Conservation (phyloP, 208 protist genomes). For the Naegleria fowleri region DNA sequence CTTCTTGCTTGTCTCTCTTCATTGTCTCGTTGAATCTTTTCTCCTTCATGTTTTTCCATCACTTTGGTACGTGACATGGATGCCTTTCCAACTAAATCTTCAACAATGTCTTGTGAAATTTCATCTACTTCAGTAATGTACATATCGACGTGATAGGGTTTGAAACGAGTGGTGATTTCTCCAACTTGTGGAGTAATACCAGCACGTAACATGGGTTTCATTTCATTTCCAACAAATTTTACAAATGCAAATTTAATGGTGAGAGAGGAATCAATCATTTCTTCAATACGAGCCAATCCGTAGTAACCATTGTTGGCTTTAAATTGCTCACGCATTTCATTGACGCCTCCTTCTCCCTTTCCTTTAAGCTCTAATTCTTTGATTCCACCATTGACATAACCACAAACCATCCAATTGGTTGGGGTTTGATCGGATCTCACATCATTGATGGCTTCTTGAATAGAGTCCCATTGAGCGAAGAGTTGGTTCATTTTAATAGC, state of each 20-base stretch:
- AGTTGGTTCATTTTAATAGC: background rate
- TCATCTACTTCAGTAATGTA: background rate
- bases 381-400: background rate
- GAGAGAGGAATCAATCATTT: background rate
- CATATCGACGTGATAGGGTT: constrained; percentile 24
- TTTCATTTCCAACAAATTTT: background rate
- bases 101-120: constrained; percentile 5
- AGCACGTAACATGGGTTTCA: background rate
- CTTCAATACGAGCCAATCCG: background rate
- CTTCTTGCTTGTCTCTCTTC: background rate
- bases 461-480: background rate
- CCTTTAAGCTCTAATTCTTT: background rate
- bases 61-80: background rate
- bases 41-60: background rate
- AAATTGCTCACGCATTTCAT: background rate
- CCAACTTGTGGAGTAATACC: background rate
- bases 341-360: background rate
- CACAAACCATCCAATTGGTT: background rate
- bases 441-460: background rate
- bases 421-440: background rate
- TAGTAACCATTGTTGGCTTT: background rate
- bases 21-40: constrained; percentile 1
- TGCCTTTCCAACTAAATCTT: background rate
- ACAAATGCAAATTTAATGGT: constrained; percentile 26
- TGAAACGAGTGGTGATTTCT: constrained; percentile 1